Base-by-base conservation (phyloP, 1,284 basidiomycete species). In the Meira miltonrushii region DNA sequence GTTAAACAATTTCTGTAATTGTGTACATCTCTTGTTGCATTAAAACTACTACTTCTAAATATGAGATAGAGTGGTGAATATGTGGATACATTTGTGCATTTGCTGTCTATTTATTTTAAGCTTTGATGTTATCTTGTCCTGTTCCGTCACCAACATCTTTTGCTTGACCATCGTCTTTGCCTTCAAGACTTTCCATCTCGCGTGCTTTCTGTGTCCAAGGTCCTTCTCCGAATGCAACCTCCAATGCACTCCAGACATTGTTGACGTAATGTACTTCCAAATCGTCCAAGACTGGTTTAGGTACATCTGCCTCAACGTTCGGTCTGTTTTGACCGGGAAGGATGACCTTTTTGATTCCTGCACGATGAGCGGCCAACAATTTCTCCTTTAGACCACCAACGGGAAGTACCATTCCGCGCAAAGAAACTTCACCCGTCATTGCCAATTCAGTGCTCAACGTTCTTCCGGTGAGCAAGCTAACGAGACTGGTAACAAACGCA, bases 401-500 rank as follows among this genome's bases (percentile, higher is more conserved):
- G 2, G 75, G 74, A 23, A 77, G 59, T 6, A 77, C 74, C 70
- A 78, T 75, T 10, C 75, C 75, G 11, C 73, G 66, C 44, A 78
- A 58, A 54, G 72, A 75, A 11, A 77, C 73, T 53, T 78, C 75
- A 17, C 75, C 75, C 12, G 74, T 78, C 75, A 78, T 78, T 23
- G 75, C 75, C 23, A 78, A 60, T 46, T 70, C 73, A 21, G 73
- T 67, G 17, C 67, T 64, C 15, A 78, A 60, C 11, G 58, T 59
- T 41, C 69, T 55, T 54, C 65, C 62, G 39, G 73, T 71, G 80
- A 96, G 88, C 61, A 97, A 81, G 48, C 88, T 90, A 19, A 96
- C 90, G 71, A 96, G 89, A 0, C 92, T 92, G 39, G 89, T 87
- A 54, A 93, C 79, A 49, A 98, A 87, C 0, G 94, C 94, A 1